Evolutionary conservation across 2,329 filamentous ascomycete species (phyloP), one percentile per base, ranked within the genome.

Genomic region (Hypoxylon sp.): DNA sequence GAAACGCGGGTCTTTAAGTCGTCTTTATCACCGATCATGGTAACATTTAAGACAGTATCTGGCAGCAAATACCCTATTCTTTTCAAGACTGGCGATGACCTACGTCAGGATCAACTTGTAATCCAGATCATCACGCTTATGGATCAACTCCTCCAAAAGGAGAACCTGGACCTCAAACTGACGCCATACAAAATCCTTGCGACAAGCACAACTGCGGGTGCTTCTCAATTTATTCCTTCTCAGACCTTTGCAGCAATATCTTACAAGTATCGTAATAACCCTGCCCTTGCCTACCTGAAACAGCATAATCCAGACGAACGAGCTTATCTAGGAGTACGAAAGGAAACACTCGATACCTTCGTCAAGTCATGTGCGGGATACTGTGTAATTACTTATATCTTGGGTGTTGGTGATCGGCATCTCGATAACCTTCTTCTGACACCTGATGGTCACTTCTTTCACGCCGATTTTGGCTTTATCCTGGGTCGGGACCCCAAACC

Each of bases 381-480:
- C 81, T 98, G 96, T 79, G 96, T 99, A 13, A 98, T 99, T 73
- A 99, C 97, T 0, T 99, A 99, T 79, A 92, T 99, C 14, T 88
- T 99, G 11, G 97, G 96, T 33, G 96, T 99, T 2, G 96, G 96
- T 19, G 96, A 99, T 78, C 91, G 96, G 1, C 96, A 99, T 81
- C 87, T 98, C 2, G 96, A 99, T 79, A 99, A 99, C 76, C 88
- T 99, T 0, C 89, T 99, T 26, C 88, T 99, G 4, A 89, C 94
- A 0, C 94, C 96, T 0, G 92, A 94, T 73, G 96, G 90, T 0
- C 94, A 97, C 80, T 99, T 99, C 84, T 98, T 99, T 86, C 96
- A 99, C 79, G 94, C 95, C 31, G 96, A 99, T 80, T 99, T 99
- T 76, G 96, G 97, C 46, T 99, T 97, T 81, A 99, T 99, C 69